These are phyloP conservation scores for Nematodospora valgi DNA, from an alignment of 805 yeast species.

Conservation along the genomic window DNA sequence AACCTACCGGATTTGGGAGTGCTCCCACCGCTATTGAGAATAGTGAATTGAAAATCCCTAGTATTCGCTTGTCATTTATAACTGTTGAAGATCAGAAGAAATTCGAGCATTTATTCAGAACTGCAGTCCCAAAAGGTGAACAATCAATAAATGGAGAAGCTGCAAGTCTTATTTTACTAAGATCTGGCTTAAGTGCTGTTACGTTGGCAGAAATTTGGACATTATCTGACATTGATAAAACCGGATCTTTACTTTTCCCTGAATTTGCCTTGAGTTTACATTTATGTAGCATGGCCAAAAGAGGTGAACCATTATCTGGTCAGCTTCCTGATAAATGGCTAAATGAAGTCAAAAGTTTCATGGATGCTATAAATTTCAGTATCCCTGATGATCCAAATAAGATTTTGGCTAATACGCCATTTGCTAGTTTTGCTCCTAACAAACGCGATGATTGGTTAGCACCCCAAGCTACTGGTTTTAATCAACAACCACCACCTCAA, in stretches of 20 bases:
- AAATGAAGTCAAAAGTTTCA: constrained; percentile 85
- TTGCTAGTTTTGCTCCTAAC: constrained; percentile 25
- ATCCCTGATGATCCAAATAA: constrained; percentile 57
- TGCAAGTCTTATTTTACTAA: constrained; percentile 75
- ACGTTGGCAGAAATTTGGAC: constrained; percentile 87
- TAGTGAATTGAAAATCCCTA: constrained; percentile 62
- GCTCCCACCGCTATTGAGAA: constrained; percentile 45
- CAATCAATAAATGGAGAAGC: constrained; percentile 64
- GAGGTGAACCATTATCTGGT: constrained; percentile 75
- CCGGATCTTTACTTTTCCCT: constrained; percentile 85
- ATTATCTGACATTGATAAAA: constrained; percentile 80
- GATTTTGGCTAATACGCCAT: constrained; percentile 44
- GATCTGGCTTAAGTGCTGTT: constrained; percentile 73
- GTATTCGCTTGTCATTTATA: constrained; percentile 77
- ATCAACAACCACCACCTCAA: constrained; percentile 15
- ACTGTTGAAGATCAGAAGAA: constrained; percentile 82
- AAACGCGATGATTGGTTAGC: constrained; percentile 25
- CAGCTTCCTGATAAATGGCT: constrained; percentile 66
- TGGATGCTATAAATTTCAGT: constrained; percentile 80
- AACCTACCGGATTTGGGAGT: constrained; percentile 44
- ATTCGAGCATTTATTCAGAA: constrained; percentile 79
- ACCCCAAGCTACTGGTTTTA: constrained; percentile 31
- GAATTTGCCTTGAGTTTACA: constrained; percentile 92
- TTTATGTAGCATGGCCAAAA: constrained; percentile 71
- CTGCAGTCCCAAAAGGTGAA: constrained; percentile 72